Evolutionary conservation across 441 rosid genomes (phyloP).

Genomic region (Codiaeum variegatum): DNA sequence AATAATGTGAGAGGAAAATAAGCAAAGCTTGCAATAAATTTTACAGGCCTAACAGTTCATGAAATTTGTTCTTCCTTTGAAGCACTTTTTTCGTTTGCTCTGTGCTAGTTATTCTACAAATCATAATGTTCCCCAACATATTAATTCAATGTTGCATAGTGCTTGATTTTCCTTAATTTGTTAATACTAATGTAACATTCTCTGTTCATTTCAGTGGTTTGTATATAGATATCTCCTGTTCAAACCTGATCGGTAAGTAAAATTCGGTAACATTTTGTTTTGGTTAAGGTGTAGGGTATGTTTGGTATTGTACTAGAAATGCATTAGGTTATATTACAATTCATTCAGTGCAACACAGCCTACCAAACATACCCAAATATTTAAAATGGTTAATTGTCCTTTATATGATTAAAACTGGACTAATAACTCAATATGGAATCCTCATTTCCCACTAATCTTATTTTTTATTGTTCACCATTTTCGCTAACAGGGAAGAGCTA

Average conservation of each 20-base stretch:
- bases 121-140: neutral
- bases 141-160: neutral
- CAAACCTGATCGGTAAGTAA: conserved; percentile 78
- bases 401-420: neutral
- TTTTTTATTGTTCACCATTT: neutral
- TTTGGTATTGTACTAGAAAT: too few species aligned
- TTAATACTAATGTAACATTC: conserved; percentile 22
- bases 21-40: neutral
- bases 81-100: neutral
- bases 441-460: neutral
- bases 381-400: neutral
- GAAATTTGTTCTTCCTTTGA: neutral
- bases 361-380: neutral
- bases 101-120: neutral
- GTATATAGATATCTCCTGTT: conserved; percentile 78
- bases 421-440: neutral
- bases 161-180: neutral
- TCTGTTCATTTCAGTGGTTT: conserved; percentile 63
- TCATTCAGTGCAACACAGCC: too few species aligned
- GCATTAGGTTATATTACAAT: too few species aligned
- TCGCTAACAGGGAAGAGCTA: conserved; percentile 59
- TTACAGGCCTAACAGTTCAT: neutral
- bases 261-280: conserved; percentile 7
- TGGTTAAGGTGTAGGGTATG: neutral
- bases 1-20: neutral